Evolutionary conservation across 1,139 yeast species (phyloP), one percentile per base, ranked within the genome.

Genomic region (Waltiozyma sp.): DNA sequence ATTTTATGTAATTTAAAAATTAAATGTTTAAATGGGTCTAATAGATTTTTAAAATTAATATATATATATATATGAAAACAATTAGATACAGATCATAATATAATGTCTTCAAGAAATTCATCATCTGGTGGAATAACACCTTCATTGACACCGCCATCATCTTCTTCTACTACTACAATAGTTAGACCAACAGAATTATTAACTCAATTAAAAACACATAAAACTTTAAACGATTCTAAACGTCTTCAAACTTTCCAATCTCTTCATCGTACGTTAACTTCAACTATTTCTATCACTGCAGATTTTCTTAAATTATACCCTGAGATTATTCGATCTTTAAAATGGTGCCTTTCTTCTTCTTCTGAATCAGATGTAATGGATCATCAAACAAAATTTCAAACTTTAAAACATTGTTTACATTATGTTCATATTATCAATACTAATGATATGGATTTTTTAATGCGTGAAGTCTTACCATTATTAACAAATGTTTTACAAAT

Each of bases 291-390:
- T 18, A 31, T 15, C 16, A 87, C 87, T 58, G 72, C 73, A 49
- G 96, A 89, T 56, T 74, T 88, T 75, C 70, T 77, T 11, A 57
- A 67, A 35, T 58, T 89, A 47, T 74, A 81, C 58, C 80, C 82
- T 1, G 94, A 84, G 40, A 73, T 89, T 13, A 59, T 84, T 9
- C 66, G 66, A 31, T 68, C 84, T 44, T 71, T 86, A 69, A 10
- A 26, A 26, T 65, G 70, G 23, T 21, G 23, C 8, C 8, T 21
- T 21, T 21, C 23, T 21, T 21, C 23, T 8, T 21, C 23, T 8
- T 21, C 23, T 8, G 23, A 21, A 21, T 21, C 23, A 21, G 23
- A 21, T 42, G 66, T 73, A 19, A 77, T 75, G 46, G 95, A 86
- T 60, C 59, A 80, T 38, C 95, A 85, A 52, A 71, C 83, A 44